phyloP scores from a whole-genome alignment of 176 grass and related monocot species.

The Poa pratensis region DNA sequence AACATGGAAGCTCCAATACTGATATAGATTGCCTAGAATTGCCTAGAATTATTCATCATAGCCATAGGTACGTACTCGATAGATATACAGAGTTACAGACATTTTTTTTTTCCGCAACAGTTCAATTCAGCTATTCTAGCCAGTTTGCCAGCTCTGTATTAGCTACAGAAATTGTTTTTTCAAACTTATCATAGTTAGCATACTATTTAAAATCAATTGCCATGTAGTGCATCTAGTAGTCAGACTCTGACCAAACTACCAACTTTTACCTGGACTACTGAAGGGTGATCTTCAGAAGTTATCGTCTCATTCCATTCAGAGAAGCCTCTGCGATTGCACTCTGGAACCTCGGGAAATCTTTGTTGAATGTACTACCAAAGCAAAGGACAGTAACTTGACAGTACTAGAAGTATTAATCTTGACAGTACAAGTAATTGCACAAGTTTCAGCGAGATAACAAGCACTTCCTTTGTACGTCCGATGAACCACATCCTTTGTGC shows the following conservation, averaged over 20 bases:
- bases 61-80: neutral
- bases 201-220: neutral
- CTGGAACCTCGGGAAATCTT: constrained; percentile 47
- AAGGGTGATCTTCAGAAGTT: constrained; percentile 58
- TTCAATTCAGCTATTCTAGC: neutral
- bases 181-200: neutral
- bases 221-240: constrained; percentile 23
- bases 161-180: constrained; percentile 20
- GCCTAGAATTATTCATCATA: neutral
- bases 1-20: neutral
- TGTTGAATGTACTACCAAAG: too few relatives aligned
- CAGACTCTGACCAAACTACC: neutral
- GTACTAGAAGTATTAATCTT: too few relatives aligned
- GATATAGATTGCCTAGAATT: neutral
- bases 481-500: constrained; percentile 74
- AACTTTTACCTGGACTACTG: constrained; percentile 61
- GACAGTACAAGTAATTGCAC: too few relatives aligned
- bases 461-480: too few relatives aligned
- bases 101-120: neutral
- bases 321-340: constrained; percentile 45
- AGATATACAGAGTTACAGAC: neutral
- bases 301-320: constrained; percentile 52
- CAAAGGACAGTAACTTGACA: too few relatives aligned
- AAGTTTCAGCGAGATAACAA: too few relatives aligned
- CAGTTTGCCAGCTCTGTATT: constrained; percentile 1